Percentiles rank a stretch among this genome's conserved stretches.
phyloP scores from a whole-genome alignment of 441 rosid genomes.

The Biscutella auriculata region DNA sequence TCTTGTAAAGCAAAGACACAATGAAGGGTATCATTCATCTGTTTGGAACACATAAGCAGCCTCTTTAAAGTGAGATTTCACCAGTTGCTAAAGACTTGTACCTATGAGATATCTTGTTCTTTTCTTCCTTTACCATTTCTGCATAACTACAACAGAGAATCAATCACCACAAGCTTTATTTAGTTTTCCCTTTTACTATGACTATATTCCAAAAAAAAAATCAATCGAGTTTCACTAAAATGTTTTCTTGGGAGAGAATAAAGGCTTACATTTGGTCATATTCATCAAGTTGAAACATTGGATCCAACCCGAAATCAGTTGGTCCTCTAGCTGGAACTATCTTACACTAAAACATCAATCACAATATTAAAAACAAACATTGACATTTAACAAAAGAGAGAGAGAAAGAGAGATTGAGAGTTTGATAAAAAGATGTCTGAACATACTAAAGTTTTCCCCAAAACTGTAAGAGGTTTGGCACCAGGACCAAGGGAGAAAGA shows the following conservation, averaged over 20 bases:
- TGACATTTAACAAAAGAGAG: not conserved
- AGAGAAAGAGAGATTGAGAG: not conserved
- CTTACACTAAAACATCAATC: constrained; percentile 50
- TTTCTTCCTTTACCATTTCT: constrained; percentile 88
- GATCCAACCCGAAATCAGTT: constrained; percentile 92
- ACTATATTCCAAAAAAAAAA: not conserved
- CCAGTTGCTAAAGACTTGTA: constrained; percentile 55
- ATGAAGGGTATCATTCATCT: constrained; percentile 18
- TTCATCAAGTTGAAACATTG: constrained; percentile 85
- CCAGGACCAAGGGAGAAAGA: constrained; percentile 74
- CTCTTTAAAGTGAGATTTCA: constrained; percentile 65
- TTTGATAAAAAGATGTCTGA: not conserved
- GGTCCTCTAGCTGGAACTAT: constrained; percentile 85
- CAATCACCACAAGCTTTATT: not conserved
- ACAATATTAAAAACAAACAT: not conserved
- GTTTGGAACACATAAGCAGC: constrained; percentile 49
- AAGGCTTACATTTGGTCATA: constrained; percentile 56
- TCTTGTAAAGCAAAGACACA: not conserved
- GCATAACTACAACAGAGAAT: constrained; percentile 45
- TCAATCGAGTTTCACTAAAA: not conserved
- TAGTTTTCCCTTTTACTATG: not conserved
- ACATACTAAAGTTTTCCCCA: constrained; percentile 71
- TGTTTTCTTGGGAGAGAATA: not conserved
- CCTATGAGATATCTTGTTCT: constrained; percentile 90
- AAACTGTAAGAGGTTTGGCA: constrained; percentile 57